These are phyloP conservation scores for Centrapalus pauciflorus DNA, from an alignment of 129 eudicot species.

Conservation along the genomic window DNA sequence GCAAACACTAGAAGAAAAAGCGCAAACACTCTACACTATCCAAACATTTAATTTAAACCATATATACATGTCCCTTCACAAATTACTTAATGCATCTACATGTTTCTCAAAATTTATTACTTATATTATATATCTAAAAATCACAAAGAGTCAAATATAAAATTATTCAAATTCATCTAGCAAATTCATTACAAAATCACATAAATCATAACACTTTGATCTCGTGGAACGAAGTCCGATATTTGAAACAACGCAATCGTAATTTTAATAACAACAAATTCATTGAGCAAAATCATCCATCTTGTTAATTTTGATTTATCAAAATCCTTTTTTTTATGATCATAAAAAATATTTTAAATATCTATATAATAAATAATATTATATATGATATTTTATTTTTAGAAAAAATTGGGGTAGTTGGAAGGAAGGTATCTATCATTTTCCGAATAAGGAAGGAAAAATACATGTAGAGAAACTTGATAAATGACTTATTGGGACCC, in stretches of 20 bases:
- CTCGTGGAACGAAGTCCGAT: too few species aligned
- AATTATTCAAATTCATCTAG: too few species aligned
- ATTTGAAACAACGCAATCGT: too few species aligned
- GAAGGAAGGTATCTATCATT: constrained; percentile 23
- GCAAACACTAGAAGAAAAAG: constrained; percentile 25
- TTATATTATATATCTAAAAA: too few species aligned
- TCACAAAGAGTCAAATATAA: too few species aligned
- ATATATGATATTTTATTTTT: neutral
- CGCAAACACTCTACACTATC: neutral
- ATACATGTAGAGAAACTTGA: constrained; percentile 23
- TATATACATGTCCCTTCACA: too few species aligned
- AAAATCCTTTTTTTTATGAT: neutral
- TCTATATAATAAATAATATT: neutral
- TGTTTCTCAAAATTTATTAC: too few species aligned
- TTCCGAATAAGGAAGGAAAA: constrained; percentile 8
- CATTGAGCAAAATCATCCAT: neutral
- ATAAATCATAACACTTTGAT: too few species aligned
- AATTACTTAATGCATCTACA: too few species aligned
- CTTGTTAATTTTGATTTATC: neutral
- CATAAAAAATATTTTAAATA: neutral
- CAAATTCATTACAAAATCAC: too few species aligned
- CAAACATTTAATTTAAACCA: constrained; percentile 11
- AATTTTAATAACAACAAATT: too few species aligned
- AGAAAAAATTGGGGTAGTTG: neutral
- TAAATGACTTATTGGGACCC: neutral